These are phyloP conservation scores for Butyriboletus loyo DNA, from an alignment of 768 basidiomycete species.

Conservation along the genomic window DNA sequence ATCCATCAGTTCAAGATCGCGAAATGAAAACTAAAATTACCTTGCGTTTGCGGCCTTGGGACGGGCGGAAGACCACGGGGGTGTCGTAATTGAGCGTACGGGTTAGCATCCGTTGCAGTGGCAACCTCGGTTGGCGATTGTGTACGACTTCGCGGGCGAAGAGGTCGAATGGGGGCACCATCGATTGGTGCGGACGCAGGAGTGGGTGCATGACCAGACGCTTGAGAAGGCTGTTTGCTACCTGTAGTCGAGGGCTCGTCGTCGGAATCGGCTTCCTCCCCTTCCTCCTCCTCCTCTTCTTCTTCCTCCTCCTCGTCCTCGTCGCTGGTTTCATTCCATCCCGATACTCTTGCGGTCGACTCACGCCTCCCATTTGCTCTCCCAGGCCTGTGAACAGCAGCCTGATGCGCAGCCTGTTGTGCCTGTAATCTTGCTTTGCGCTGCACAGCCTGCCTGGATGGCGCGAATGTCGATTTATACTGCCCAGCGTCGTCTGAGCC, in stretches of 20 bases:
- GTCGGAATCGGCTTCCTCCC: slow-evolving; percentile 65
- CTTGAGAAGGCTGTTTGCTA: slow-evolving; percentile 33
- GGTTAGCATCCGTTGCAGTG: slow-evolving; percentile 32
- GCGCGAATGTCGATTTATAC: slow-evolving; percentile 86
- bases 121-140: slow-evolving; percentile 30
- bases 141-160: slow-evolving; percentile 30
- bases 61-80: slow-evolving; percentile 66
- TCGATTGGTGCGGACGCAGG: slow-evolving; percentile 19
- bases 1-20: slow-evolving; percentile 5
- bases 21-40: slow-evolving; percentile 34
- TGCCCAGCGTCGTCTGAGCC: slow-evolving; percentile 35
- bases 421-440: slow-evolving; percentile 82
- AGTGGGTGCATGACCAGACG: slow-evolving; percentile 13
- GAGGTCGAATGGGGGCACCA: slow-evolving; percentile 25
- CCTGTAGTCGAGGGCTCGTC: slow-evolving; percentile 35
- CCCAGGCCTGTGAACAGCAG: slow-evolving; percentile 74
- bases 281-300: slow-evolving; percentile 75
- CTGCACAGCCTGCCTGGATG: slow-evolving; percentile 78
- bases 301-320: slow-evolving; percentile 81
- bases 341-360: slow-evolving; percentile 40
- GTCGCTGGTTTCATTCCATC: slow-evolving; percentile 72
- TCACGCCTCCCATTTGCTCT: slow-evolving; percentile 42
- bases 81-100: slow-evolving; percentile 50
- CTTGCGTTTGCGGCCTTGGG: slow-evolving; percentile 44
- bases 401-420: slow-evolving; percentile 77